These are phyloP conservation scores for Fusarium nisikadoi DNA, from an alignment of 2,329 filamentous ascomycete species.

Conservation along the genomic window DNA sequence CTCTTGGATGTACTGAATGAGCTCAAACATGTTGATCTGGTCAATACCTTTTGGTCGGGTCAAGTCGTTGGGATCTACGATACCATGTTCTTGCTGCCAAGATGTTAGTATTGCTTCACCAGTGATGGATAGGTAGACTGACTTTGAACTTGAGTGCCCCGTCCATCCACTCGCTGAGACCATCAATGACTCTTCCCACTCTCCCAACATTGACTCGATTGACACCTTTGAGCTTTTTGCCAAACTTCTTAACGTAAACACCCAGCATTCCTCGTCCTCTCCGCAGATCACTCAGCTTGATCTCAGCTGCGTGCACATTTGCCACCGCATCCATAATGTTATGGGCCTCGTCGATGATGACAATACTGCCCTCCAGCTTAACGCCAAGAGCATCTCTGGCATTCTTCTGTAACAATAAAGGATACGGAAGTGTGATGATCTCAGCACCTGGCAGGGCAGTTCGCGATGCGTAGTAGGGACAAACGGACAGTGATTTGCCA, in stretches of 20 bases:
- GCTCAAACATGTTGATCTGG: slow-evolving; percentile 92
- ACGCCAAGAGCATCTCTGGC: slow-evolving; percentile 89
- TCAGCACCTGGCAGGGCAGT: slow-evolving; percentile 84
- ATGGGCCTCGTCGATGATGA: slow-evolving; percentile 98
- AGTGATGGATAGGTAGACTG: slow-evolving; percentile 10
- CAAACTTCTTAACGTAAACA: slow-evolving; percentile 86
- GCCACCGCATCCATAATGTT: slow-evolving; percentile 97
- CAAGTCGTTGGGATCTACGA: slow-evolving; percentile 76
- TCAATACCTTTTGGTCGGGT: slow-evolving; percentile 88
- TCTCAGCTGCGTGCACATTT: slow-evolving; percentile 82
- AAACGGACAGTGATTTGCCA: slow-evolving; percentile 82
- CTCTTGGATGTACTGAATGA: slow-evolving; percentile 87
- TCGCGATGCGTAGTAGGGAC: slow-evolving; percentile 96
- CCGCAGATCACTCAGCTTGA: slow-evolving; percentile 78
- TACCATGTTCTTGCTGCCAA: slow-evolving; percentile 64
- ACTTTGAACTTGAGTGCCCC: slow-evolving; percentile 61
- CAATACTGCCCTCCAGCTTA: slow-evolving; percentile 84
- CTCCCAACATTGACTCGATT: slow-evolving; percentile 93
- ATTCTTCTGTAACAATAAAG: slow-evolving; percentile 84
- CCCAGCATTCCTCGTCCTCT: slow-evolving; percentile 80
- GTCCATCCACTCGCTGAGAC: slow-evolving; percentile 76
- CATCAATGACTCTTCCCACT: slow-evolving; percentile 83
- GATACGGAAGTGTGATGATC: slow-evolving; percentile 93
- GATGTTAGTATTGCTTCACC: not conserved
- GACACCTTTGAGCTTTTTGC: slow-evolving; percentile 87